Evolutionary conservation across 805 yeast genomes (phyloP).

Genomic region (Candida broadrunensis): DNA sequence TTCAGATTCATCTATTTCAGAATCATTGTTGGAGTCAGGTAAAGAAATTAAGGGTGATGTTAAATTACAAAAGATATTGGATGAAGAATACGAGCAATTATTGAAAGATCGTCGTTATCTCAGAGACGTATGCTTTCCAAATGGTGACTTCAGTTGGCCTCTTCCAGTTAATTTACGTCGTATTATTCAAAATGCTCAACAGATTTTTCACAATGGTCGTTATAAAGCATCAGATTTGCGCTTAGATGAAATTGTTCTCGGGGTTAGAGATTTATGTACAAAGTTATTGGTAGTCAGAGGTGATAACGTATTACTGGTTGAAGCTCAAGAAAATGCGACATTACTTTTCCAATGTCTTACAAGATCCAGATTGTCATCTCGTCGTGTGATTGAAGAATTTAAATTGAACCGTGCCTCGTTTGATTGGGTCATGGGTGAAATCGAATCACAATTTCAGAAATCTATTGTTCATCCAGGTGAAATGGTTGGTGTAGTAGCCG

Average conservation of each 20-base stretch:
- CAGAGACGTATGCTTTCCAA: constrained; percentile 77
- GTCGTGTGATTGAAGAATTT: constrained; percentile 90
- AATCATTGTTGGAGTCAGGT: constrained; percentile 81
- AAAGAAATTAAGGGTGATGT: constrained; percentile 88
- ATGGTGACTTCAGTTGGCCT: constrained; percentile 97
- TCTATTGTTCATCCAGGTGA: constrained; percentile 95
- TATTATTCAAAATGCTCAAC: constrained; percentile 94
- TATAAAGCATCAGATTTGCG: constrained; percentile 87
- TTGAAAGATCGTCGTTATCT: constrained; percentile 72
- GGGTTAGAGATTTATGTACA: constrained; percentile 66
- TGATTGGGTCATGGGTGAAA: constrained; percentile 94
- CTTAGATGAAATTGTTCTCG: constrained; percentile 71
- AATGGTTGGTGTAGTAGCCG: constrained; percentile 97
- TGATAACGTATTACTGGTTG: constrained; percentile 62
- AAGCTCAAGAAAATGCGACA: constrained; percentile 93
- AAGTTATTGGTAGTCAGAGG: constrained; percentile 82
- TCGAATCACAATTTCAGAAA: constrained; percentile 89
- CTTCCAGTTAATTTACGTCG: constrained; percentile 96
- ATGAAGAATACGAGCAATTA: constrained; percentile 80
- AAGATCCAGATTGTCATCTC: constrained; percentile 87
- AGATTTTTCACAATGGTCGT: constrained; percentile 91
- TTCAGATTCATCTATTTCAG: constrained; percentile 56
- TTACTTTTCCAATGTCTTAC: constrained; percentile 84
- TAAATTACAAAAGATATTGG: constrained; percentile 74
- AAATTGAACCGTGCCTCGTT: constrained; percentile 81